phyloP scores from a whole-genome alignment of 1,139 yeast species.

The Pneumocystis oryctolagi region DNA sequence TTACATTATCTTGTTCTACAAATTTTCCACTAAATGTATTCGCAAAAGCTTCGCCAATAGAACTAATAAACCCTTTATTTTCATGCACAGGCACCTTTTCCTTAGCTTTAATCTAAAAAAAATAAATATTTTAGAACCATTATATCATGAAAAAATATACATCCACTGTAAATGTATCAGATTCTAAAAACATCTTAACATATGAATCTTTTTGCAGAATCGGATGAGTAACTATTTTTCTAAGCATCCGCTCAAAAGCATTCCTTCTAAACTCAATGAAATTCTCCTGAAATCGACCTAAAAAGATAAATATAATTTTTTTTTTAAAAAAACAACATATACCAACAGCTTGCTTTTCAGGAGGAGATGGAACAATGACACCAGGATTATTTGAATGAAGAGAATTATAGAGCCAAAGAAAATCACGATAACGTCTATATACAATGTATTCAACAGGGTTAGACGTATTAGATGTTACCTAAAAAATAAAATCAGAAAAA shows the following conservation, averaged over 20 bases:
- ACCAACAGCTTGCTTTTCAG: slow-evolving; percentile 86
- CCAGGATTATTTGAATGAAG: slow-evolving; percentile 81
- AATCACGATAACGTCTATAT: slow-evolving; percentile 67
- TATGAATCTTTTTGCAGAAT: slow-evolving; percentile 55
- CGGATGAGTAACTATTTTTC: slow-evolving; percentile 45
- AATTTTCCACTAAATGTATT: slow-evolving; percentile 42
- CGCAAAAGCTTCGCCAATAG: slow-evolving; percentile 28
- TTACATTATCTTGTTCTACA: slow-evolving; percentile 47
- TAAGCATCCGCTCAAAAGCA: slow-evolving; percentile 79
- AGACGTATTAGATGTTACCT: slow-evolving; percentile 30
- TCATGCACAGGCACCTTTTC: slow-evolving; percentile 11
- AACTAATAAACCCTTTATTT: slow-evolving; percentile 42
- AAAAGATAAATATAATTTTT: not conserved
- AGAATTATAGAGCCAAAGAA: slow-evolving; percentile 79
- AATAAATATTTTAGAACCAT: slow-evolving; percentile 16
- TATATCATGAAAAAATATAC: slow-evolving; percentile 16
- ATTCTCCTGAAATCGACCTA: slow-evolving; percentile 42
- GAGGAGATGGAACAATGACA: slow-evolving; percentile 87
- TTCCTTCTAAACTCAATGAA: slow-evolving; percentile 75
- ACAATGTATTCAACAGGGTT: slow-evolving; percentile 35
- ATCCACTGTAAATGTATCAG: slow-evolving; percentile 53
- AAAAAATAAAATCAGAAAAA: not conserved
- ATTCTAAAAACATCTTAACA: slow-evolving; percentile 60
- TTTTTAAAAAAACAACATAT: slow-evolving; percentile 22
- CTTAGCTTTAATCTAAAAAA: slow-evolving; percentile 14